Evolutionary conservation across 495 filamentous ascomycete species (phyloP).

Genomic region (Hypoxylon trugodes): DNA sequence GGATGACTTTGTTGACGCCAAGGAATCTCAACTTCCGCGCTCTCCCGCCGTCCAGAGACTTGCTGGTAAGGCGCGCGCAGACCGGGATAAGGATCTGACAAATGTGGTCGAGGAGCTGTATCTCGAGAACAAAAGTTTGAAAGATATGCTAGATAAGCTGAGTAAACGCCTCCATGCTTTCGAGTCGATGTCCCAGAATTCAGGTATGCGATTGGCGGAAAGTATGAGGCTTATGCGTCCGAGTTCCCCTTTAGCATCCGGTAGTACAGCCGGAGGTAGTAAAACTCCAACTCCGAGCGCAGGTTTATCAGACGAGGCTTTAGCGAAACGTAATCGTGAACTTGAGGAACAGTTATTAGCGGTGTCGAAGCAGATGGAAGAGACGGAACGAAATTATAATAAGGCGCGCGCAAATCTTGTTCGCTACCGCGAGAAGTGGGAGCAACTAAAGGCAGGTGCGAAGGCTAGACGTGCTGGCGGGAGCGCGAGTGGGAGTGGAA

Average conservation of each 20-base stretch:
- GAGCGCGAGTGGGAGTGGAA: constrained; percentile 35
- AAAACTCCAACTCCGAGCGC: neutral
- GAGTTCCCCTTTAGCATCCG: constrained; percentile 47
- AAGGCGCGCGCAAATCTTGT: constrained; percentile 71
- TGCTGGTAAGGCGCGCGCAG: constrained; percentile 42
- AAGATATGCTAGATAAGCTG: constrained; percentile 78
- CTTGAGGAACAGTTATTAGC: constrained; percentile 64
- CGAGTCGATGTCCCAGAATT: constrained; percentile 84
- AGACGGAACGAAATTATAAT: constrained; percentile 70
- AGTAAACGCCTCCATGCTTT: constrained; percentile 82
- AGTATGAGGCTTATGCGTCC: constrained; percentile 74
- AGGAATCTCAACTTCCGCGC: constrained; percentile 66
- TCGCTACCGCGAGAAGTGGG: constrained; percentile 80
- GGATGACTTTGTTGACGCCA: constrained; percentile 86
- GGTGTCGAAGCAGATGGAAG: constrained; percentile 63
- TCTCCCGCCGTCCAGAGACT: constrained; percentile 44
- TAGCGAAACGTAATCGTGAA: constrained; percentile 58
- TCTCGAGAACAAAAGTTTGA: constrained; percentile 80
- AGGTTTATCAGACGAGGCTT: constrained; percentile 41
- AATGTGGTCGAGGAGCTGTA: constrained; percentile 83
- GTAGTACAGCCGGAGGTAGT: constrained; percentile 9
- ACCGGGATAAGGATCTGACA: constrained; percentile 45
- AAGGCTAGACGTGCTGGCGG: constrained; percentile 67
- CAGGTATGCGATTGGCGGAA: constrained; percentile 79
- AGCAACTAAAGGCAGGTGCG: constrained; percentile 84